phyloP scores from a whole-genome alignment of 2,329 filamentous ascomycete species.

The Diatrype stigma region DNA sequence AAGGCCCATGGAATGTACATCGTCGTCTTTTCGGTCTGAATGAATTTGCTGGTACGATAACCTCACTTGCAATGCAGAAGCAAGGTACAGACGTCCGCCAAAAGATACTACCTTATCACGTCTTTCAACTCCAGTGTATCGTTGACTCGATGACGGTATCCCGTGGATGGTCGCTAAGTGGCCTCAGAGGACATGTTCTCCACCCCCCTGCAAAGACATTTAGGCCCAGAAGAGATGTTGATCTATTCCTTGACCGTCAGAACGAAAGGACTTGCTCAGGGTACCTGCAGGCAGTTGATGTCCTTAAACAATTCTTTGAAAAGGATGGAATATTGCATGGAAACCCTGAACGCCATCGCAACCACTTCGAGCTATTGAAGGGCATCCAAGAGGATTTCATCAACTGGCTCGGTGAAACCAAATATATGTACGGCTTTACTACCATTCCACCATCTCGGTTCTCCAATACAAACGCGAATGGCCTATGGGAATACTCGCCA shows the following conservation, averaged over 20 bases:
- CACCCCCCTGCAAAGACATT: slow-evolving; percentile 32
- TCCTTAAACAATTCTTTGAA: slow-evolving; percentile 27
- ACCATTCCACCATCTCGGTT: slow-evolving; percentile 39
- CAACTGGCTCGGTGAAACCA: slow-evolving; percentile 34
- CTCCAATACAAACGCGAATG: slow-evolving; percentile 34
- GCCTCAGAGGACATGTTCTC: slow-evolving; percentile 33
- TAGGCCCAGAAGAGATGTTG: slow-evolving; percentile 35
- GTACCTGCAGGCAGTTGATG: slow-evolving; percentile 24
- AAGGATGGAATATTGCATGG: slow-evolving; percentile 18
- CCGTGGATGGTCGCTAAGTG: slow-evolving; percentile 36
- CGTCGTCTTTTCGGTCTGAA: slow-evolving; percentile 39
- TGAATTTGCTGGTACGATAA: slow-evolving; percentile 41
- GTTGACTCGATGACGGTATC: slow-evolving; percentile 43
- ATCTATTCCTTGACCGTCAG: slow-evolving; percentile 38
- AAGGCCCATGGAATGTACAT: slow-evolving; percentile 32
- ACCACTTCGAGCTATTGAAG: slow-evolving; percentile 21
- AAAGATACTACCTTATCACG: slow-evolving; percentile 41
- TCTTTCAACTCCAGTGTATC: slow-evolving; percentile 48
- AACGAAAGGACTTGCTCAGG: slow-evolving; percentile 23
- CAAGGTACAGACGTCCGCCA: slow-evolving; percentile 31
- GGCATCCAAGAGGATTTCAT: slow-evolving; percentile 26
- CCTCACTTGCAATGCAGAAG: slow-evolving; percentile 42
- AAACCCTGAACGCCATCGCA: slow-evolving; percentile 6
- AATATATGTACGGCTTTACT: slow-evolving; percentile 29
- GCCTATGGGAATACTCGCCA: slow-evolving; percentile 45